Base-by-base conservation (phyloP, 495 filamentous ascomycete species). In the Pyrenula aspistea region DNA sequence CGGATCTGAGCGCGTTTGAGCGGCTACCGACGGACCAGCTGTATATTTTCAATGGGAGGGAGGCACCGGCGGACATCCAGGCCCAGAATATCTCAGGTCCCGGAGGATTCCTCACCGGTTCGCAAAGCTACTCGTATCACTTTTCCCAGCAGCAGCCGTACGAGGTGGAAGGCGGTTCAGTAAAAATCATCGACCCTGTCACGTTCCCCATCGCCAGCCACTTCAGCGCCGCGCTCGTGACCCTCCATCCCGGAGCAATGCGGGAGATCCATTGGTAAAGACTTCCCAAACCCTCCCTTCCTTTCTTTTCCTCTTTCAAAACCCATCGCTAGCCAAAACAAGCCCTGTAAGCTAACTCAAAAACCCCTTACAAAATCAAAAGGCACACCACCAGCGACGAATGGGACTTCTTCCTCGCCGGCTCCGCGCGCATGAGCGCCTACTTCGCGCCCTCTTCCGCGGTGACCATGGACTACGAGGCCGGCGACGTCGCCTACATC, bases 181-280 rank as follows among this genome's bases (percentile, higher is more conserved):
- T 83, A 50, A 80, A 82, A 65, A 74, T 83, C 57, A 63, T 81
- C 12, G 81, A 83, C 56, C 75, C 77, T 0, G 58, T 60, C 0
- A 76, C 68, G 10, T 83, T 83, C 68, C 80, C 81, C 8, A 65
- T 81, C 12, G 66, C 71, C 1, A 53, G 59, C 22, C 74, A 67
- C 55, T 79, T 83, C 31, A 42, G 31, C 31, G 31, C 31, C 31
- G 79, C 78, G 0, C 65, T 80, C 0, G 76, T 83, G 0, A 76
- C 72, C 1, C 71, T 86, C 22, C 70, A 77, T 53, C 83, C 83
- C 0, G 81, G 82, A 47, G 80, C 79, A 0, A 73, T 86, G 72
- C 74, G 83, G 2, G 83, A 86, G 58, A 75, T 86, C 49, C 83
- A 86, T 65, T 86, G 83, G 83, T 82, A 84, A 60, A 78, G n/a